Percentiles rank a stretch among this genome's conserved stretches.
phyloP scores from a whole-genome alignment of 805 yeast genomes.

The Kodamaea nitidulidarum region DNA sequence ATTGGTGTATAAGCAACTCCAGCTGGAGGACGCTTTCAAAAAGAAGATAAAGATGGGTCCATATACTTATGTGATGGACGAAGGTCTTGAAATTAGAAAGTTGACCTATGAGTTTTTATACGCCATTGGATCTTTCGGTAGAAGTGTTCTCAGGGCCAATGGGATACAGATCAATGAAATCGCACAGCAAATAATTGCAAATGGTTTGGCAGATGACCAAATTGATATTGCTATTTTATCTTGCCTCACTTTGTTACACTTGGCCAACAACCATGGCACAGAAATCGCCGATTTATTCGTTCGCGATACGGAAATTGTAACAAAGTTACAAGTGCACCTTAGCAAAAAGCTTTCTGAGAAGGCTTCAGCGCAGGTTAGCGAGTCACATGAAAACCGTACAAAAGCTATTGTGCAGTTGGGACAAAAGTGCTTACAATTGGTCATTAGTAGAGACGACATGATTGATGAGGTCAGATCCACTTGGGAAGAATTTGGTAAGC shows the following conservation, averaged over 20 bases:
- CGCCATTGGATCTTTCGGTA: slow-evolving; percentile 36
- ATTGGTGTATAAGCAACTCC: slow-evolving; percentile 49
- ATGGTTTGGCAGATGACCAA: slow-evolving; percentile 58
- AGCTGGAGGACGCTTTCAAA: slow-evolving; percentile 52
- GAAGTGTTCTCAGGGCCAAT: slow-evolving; percentile 14
- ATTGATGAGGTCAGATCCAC: not conserved
- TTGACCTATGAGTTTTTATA: slow-evolving; percentile 67
- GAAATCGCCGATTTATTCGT: slow-evolving; percentile 16
- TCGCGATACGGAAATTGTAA: slow-evolving; percentile 26
- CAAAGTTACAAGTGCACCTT: slow-evolving; percentile 32
- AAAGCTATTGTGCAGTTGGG: slow-evolving; percentile 29
- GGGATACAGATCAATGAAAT: slow-evolving; percentile 29
- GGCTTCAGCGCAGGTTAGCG: slow-evolving; percentile 66
- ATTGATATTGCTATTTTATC: slow-evolving; percentile 54
- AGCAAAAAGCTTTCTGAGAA: slow-evolving; percentile 51
- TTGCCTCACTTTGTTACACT: slow-evolving; percentile 36
- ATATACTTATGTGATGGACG: slow-evolving; percentile 76
- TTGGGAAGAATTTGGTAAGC: slow-evolving; percentile 1
- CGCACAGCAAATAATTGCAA: slow-evolving; percentile 39
- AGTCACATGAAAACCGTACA: slow-evolving; percentile 47
- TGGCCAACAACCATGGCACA: slow-evolving; percentile 33
- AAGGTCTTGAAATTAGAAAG: slow-evolving; percentile 69
- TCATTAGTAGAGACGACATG: not conserved
- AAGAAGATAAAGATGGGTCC: slow-evolving; percentile 80
- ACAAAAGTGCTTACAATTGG: slow-evolving; percentile 18